Conservation (phyloP, 169 alveolate genomes). For the Cytauxzoon felis region DNA sequence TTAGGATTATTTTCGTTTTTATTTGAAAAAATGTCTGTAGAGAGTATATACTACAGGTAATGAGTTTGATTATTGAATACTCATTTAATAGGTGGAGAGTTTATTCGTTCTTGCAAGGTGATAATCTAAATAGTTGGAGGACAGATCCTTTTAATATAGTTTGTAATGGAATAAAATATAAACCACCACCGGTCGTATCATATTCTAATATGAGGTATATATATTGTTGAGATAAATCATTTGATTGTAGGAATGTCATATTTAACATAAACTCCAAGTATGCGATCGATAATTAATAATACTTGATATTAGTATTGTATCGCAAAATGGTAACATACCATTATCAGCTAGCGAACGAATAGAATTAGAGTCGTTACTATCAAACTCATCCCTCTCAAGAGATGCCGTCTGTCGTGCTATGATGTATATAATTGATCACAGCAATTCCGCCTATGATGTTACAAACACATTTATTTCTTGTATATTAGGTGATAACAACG, state of each 20-base stretch:
- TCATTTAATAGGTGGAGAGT: slow-evolving; percentile 51
- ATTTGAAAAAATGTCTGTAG: slow-evolving; percentile 30
- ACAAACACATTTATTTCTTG: slow-evolving; percentile 27
- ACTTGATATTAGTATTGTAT: background rate
- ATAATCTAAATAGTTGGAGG: slow-evolving; percentile 11
- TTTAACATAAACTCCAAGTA: background rate
- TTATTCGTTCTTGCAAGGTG: slow-evolving; percentile 56
- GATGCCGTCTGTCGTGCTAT: slow-evolving; percentile 40
- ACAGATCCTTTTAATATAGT: slow-evolving; percentile 21
- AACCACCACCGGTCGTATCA: slow-evolving; percentile 28
- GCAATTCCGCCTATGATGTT: slow-evolving; percentile 56
- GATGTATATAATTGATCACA: slow-evolving; percentile 56
- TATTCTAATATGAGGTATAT: background rate
- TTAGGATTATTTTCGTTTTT: slow-evolving; percentile 45
- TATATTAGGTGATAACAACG: slow-evolving; percentile 12
- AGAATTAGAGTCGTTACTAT: slow-evolving; percentile 6
- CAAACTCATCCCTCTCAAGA: slow-evolving; percentile 6
- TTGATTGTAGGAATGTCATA: background rate
- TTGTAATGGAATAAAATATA: slow-evolving; percentile 15
- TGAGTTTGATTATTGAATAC: background rate
- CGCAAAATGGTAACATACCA: slow-evolving; percentile 28
- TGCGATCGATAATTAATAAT: background rate
- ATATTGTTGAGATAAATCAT: slow-evolving; percentile 5
- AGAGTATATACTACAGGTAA: slow-evolving; percentile 51
- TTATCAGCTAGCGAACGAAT: slow-evolving; percentile 3